These are phyloP conservation scores for Bacidia gigantensis DNA, from an alignment of 495 filamentous ascomycete species.

Conservation along the genomic window DNA sequence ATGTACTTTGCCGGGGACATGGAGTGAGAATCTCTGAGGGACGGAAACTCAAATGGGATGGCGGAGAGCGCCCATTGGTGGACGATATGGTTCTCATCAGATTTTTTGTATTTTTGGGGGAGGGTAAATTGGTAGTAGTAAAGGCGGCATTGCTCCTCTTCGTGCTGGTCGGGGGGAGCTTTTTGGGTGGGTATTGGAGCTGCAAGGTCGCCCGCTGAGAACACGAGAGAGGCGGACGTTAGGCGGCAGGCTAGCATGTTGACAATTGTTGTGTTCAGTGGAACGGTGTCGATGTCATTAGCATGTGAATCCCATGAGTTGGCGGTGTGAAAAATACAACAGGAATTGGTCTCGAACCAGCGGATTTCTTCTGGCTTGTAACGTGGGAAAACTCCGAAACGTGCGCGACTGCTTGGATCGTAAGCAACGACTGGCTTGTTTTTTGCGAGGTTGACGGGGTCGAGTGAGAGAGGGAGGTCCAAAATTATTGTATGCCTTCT, in stretches of 20 bases:
- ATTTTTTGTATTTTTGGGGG: not conserved
- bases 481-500: conserved; percentile 45
- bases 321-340: conserved; percentile 54
- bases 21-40: conserved; percentile 32
- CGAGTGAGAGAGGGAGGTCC: conserved; percentile 49
- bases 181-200: conserved; percentile 22
- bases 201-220: conserved; percentile 41
- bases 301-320: conserved; percentile 44
- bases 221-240: conserved; percentile 44
- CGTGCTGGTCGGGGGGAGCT: conserved; percentile 25
- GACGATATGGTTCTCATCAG: conserved; percentile 27
- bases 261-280: conserved; percentile 17
- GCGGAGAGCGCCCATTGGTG: conserved; percentile 48
- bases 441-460: conserved; percentile 40
- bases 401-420: conserved; percentile 35
- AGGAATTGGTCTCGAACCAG: conserved; percentile 52
- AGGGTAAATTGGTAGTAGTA: conserved; percentile 50
- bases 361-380: conserved; percentile 36
- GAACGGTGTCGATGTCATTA: conserved; percentile 8
- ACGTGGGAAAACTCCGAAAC: conserved; percentile 51
- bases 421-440: conserved; percentile 42
- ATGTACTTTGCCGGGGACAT: conserved; percentile 62
- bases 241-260: conserved; percentile 49
- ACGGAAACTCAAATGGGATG: conserved; percentile 52
- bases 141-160: conserved; percentile 48